Evolutionary conservation across 495 filamentous ascomycete species (phyloP).

Genomic region (Cetradonia linearis): DNA sequence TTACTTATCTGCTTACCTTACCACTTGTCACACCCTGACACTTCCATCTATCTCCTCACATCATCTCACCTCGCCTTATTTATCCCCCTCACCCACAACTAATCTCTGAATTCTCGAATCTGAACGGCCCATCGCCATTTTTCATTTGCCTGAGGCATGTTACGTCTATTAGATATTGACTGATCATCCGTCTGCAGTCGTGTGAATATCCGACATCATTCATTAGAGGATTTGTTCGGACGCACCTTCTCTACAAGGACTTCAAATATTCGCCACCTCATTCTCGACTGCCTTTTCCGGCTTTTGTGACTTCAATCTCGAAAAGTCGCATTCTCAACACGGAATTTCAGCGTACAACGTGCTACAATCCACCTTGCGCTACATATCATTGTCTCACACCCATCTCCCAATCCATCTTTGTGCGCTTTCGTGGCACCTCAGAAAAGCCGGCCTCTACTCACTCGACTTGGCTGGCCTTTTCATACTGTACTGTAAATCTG

Average conservation of each 20-base stretch:
- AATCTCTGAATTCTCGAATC: not conserved
- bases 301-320: not conserved
- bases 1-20: not conserved
- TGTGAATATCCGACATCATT: not conserved
- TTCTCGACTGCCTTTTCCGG: conserved; percentile 1
- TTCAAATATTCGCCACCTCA: conserved; percentile 5
- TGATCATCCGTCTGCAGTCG: conserved; percentile 8
- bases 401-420: not conserved
- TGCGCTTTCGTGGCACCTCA: not conserved
- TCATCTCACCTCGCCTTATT: not conserved
- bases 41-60: not conserved
- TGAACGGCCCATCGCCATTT: not conserved
- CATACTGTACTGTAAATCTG: not conserved
- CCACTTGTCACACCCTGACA: not conserved
- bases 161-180: conserved; percentile 1
- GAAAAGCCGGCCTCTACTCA: not conserved
- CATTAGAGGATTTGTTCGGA: conserved; percentile 10
- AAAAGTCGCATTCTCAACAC: not conserved
- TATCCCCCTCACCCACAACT: not conserved
- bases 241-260: not conserved
- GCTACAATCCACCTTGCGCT: not conserved
- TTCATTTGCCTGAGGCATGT: not conserved
- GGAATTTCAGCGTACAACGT: conserved; percentile 1
- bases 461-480: not conserved
- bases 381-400: not conserved